Base-by-base conservation (phyloP, 257 asterid genomes). In the Ocimum tenuiflorum region DNA sequence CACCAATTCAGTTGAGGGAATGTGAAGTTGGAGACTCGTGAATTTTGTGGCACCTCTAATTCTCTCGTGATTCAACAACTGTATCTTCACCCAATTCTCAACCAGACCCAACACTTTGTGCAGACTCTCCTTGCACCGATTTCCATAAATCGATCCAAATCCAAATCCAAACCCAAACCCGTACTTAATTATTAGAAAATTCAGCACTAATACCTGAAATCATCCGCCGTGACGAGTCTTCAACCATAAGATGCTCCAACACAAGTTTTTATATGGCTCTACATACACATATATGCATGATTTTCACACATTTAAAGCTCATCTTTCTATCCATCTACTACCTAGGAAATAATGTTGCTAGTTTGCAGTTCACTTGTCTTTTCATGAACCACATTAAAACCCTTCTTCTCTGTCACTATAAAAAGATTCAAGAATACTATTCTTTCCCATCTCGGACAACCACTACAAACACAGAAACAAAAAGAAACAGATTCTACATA, bases 61-160 rank as follows among this genome's bases (percentile, higher is more conserved):
- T 38, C 31, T 77, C 87, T 65, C 85, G 90, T 81, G 90, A 84
- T 55, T 73, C 72, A 82, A 75, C 73, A 77, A 67, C 84, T 66
- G 69, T 35, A 45, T 60, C 35, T 43, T 23, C 66, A 50, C 60
- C 72, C 62, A 68, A 65, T 71, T 65, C 74, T 80, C 79, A 78
- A 76, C 78, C 78, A 68, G 60, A 42, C 58, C 56, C 29, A 6
- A 41, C 60, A 33, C 55, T 14, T n/a, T n/a, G n/a, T n/a, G n/a
- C n/a, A n/a, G n/a, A n/a, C n/a, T n/a, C n/a, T n/a, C n/a, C n/a
- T n/a, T n/a, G n/a, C n/a, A n/a, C n/a, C n/a, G n/a, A n/a, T n/a
- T n/a, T n/a, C 4, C 31, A 24, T 24, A 4, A 4, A 24, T 24
- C n/a, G 31, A 1, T 4, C 31, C 1, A 24, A 1, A 24, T 4